Conservation (phyloP, 352 stramenopile species). For the Pythium sukuiense region DNA sequence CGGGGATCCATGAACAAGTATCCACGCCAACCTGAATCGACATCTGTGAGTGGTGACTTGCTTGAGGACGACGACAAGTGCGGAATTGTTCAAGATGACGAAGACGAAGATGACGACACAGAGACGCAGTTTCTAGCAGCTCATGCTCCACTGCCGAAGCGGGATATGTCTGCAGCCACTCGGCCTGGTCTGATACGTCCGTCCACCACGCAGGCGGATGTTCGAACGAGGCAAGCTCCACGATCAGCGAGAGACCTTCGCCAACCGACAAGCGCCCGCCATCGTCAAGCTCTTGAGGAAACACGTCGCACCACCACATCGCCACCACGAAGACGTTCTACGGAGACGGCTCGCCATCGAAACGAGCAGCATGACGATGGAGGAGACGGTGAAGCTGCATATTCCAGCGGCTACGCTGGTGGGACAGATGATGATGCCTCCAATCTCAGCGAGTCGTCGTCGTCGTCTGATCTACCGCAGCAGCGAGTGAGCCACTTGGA, state of each 20-base stretch:
- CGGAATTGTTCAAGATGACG: constrained; percentile 43
- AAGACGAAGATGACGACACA: constrained; percentile 27
- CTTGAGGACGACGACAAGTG: constrained; percentile 41
- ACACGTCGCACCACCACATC: neutral
- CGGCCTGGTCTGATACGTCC: neutral
- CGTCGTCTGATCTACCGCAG: constrained; percentile 37
- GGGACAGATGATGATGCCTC: constrained; percentile 32
- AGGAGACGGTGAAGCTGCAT: constrained; percentile 13
- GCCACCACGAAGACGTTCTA: neutral
- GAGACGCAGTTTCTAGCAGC: neutral
- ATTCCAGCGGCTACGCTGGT: constrained; percentile 22
- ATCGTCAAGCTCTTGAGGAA: neutral
- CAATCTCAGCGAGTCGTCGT: constrained; percentile 2
- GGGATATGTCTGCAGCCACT: neutral
- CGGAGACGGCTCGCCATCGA: neutral
- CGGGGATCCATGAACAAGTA: neutral
- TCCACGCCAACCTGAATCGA: neutral
- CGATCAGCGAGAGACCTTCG: neutral
- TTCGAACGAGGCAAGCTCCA: neutral
- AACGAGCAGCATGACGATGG: neutral
- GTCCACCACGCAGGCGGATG: neutral
- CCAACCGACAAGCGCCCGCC: neutral
- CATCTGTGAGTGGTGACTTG: neutral
- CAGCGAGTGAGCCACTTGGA: constrained; percentile 69
- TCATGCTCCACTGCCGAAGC: neutral